Evolutionary conservation across 306 rosid genomes (phyloP), one percentile per base, ranked within the genome.

Genomic region (Myrica gale): DNA sequence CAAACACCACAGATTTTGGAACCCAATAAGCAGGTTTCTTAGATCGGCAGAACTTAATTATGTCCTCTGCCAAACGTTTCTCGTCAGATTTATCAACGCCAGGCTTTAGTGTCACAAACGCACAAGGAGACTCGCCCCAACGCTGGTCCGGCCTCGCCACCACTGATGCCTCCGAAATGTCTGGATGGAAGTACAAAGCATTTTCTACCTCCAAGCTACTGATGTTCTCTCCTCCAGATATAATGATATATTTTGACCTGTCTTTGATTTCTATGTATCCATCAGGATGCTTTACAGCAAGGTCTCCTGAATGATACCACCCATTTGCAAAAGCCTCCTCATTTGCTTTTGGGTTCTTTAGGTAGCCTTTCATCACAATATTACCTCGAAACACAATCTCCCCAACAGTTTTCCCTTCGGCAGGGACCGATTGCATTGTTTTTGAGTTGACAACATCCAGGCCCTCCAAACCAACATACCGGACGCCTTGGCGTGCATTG

Each of bases 111-210:
- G 95, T 89, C 83, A 95, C 97, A 66, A 92, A 92, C 17, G 97
- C 97, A 55, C 97, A 88, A 32, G 97, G 96, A 76, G 97, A 85
- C 84, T 92, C 98, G 0, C 98, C 97, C 98, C 98, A 95, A 72
- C 75, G 86, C 73, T 92, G 89, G 73, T 92, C 96, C 11, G 96
- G 91, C 79, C 96, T 84, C 9, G 97, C 96, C 50, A 92, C 97
- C 79, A 92, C 97, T 0, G 98, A 88, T 63, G 79, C 90, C 82
- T 92, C 97, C 17, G 90, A 74, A 42, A 95, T 82, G 0, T 84
- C 83, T 1, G 96, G 96, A 75, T 92, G 97, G 4, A 80, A 77
- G 80, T 92, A 95, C 0, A 95, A 56, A 41, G 69, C 48, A 73
- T 95, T 92, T 85, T 92, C 98, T 44, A 95, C 72, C 81, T 95